These are phyloP conservation scores for Monilinia vaccinii-corymbosi DNA, from an alignment of 2,329 filamentous ascomycete genomes.

Conservation along the genomic window DNA sequence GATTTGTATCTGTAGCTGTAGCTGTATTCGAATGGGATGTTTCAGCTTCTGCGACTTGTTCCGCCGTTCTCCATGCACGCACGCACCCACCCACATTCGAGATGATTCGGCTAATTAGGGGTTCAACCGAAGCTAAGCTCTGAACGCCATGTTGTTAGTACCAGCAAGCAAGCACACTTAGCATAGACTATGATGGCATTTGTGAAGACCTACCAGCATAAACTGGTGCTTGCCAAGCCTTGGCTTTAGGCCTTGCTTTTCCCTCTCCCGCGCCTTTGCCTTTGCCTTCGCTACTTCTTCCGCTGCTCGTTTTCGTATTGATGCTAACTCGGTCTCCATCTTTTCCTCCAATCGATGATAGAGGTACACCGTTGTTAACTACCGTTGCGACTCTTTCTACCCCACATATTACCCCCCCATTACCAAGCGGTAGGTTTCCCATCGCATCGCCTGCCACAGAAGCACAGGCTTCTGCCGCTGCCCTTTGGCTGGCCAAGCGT, in stretches of 20 bases:
- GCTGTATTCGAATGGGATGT: background rate
- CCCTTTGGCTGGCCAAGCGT: conserved; percentile 24
- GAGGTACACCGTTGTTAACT: conserved; percentile 7
- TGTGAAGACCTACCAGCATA: conserved; percentile 31
- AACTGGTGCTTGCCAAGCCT: conserved; percentile 34
- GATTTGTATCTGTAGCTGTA: background rate
- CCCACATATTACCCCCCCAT: conserved; percentile 20
- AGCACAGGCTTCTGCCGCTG: conserved; percentile 27
- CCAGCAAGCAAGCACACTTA: background rate
- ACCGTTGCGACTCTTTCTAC: conserved; percentile 17
- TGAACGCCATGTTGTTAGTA: background rate
- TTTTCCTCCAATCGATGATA: conserved; percentile 2
- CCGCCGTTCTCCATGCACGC: background rate
- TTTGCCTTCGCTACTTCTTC: conserved; percentile 20
- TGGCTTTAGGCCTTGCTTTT: conserved; percentile 30
- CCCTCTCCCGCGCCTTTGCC: conserved; percentile 23
- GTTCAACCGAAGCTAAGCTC: conserved; percentile 5
- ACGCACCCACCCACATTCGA: background rate
- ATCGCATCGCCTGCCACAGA: conserved; percentile 16
- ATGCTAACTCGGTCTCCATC: conserved; percentile 19
- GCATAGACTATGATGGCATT: background rate
- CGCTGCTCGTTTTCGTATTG: conserved; percentile 20
- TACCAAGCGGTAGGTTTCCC: conserved; percentile 11
- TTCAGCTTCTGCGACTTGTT: background rate
- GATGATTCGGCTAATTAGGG: background rate